phyloP scores from a whole-genome alignment of 1,139 yeast genomes.

The Yamadazyma buinensis region DNA sequence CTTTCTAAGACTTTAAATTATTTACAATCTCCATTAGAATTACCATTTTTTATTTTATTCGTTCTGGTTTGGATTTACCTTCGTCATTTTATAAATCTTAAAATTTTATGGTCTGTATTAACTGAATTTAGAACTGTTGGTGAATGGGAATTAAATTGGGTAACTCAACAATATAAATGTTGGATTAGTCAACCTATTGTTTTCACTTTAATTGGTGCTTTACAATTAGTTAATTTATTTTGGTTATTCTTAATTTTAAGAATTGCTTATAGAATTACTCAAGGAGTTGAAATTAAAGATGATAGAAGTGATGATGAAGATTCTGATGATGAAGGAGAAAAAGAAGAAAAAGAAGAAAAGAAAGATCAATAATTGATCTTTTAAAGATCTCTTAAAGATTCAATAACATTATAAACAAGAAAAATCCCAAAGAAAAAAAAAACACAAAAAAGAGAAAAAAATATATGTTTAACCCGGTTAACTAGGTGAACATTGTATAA shows the following conservation, averaged over 20 bases:
- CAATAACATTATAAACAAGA: too few species aligned
- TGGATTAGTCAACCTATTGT: conserved; percentile 92
- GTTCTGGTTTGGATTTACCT: conserved; percentile 76
- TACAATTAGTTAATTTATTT: conserved; percentile 80
- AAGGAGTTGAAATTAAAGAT: conserved; percentile 63
- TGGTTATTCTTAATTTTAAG: conserved; percentile 85
- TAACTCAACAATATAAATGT: conserved; percentile 93
- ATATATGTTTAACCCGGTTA: too few species aligned
- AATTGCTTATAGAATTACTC: conserved; percentile 62
- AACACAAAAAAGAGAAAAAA: too few species aligned
- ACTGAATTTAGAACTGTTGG: conserved; percentile 89
- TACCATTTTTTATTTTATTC: conserved; percentile 67
- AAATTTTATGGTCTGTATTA: conserved; percentile 79
- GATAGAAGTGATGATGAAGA: conserved; percentile 89
- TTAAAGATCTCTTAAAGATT: too few species aligned
- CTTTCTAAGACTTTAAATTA: conserved; percentile 81
- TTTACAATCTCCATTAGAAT: conserved; percentile 61
- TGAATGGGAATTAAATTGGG: conserved; percentile 75
- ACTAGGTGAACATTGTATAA: too few species aligned
- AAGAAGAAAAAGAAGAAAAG: conserved; percentile 46
- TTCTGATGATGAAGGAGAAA: conserved; percentile 50
- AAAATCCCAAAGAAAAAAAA: too few species aligned
- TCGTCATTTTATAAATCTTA: conserved; percentile 81
- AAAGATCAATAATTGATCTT: conserved; percentile 15
- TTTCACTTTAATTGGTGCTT: conserved; percentile 67